Evolutionary conservation across 768 basidiomycete genomes (phyloP).

Genomic region (Pulveroboletus sp.): DNA sequence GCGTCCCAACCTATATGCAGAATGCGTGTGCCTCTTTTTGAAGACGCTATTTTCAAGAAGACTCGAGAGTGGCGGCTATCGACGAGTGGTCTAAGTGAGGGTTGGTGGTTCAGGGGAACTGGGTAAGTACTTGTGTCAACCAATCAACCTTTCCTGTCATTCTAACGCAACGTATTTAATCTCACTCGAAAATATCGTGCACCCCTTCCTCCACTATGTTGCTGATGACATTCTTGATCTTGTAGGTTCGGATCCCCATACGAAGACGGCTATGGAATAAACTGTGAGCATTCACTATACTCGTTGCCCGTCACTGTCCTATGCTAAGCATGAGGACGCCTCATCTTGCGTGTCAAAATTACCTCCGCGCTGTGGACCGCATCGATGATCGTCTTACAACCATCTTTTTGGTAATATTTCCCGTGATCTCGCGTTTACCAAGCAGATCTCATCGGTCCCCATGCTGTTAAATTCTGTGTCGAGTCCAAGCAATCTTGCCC

Average conservation of each 20-base stretch:
- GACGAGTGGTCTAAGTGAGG: conserved; percentile 86
- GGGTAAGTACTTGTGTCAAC: conserved; percentile 43
- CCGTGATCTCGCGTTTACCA: neutral
- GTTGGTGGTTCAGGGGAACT: conserved; percentile 82
- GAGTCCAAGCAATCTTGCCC: conserved; percentile 78
- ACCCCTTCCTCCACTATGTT: neutral
- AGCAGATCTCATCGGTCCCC: conserved; percentile 74
- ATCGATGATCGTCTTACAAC: neutral
- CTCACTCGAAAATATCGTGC: neutral
- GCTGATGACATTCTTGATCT: conserved; percentile 3
- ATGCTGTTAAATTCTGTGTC: conserved; percentile 85
- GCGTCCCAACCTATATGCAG: neutral
- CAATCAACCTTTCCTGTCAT: neutral
- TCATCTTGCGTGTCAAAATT: neutral
- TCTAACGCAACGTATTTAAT: neutral
- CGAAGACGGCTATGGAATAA: conserved; percentile 89
- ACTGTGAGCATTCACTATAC: conserved; percentile 47
- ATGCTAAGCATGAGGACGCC: neutral
- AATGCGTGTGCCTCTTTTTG: conserved; percentile 59
- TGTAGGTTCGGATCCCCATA: conserved; percentile 72
- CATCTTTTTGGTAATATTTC: neutral
- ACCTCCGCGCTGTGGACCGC: neutral
- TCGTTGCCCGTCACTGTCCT: neutral
- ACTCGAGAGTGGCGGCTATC: conserved; percentile 85
- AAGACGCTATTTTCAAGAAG: conserved; percentile 68